Conservation (phyloP, 2,329 filamentous ascomycete species). For the Diaporthe ampelina region DNA sequence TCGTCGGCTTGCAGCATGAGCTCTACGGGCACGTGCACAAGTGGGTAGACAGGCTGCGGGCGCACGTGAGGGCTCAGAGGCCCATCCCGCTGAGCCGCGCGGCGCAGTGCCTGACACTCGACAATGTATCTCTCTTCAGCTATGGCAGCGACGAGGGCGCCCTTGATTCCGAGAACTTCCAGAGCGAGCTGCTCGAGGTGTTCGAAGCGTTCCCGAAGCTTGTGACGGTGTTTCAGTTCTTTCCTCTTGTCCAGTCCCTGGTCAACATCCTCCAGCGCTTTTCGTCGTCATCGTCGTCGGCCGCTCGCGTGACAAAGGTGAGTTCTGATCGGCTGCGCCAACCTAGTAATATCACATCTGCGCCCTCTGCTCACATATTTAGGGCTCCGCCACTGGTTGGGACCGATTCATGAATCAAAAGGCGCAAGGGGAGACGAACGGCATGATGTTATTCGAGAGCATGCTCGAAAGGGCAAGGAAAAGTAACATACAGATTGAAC, state of each 20-base stretch:
- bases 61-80: not conserved
- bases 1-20: conserved; percentile 12
- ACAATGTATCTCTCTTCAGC: conserved; percentile 2
- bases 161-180: not conserved
- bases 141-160: conserved; percentile 10
- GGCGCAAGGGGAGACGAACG: not conserved
- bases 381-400: conserved; percentile 13
- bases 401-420: conserved; percentile 9
- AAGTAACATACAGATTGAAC: conserved; percentile 4
- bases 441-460: conserved; percentile 8
- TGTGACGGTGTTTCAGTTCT: not conserved
- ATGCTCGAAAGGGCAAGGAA: conserved; percentile 18
- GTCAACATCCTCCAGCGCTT: conserved; percentile 7
- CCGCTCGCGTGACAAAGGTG: conserved; percentile 8
- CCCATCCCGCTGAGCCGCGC: conserved; percentile 5
- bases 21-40: not conserved
- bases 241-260: not conserved
- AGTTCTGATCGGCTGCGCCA: not conserved
- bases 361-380: not conserved
- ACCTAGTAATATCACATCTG: too few relatives aligned
- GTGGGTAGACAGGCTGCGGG: not conserved
- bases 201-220: conserved; percentile 14
- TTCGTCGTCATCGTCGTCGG: not conserved
- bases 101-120: conserved; percentile 3
- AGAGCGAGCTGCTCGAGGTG: conserved; percentile 6